Evolutionary conservation across 768 basidiomycete genomes (phyloP).

Genomic region (Russula compacta): DNA sequence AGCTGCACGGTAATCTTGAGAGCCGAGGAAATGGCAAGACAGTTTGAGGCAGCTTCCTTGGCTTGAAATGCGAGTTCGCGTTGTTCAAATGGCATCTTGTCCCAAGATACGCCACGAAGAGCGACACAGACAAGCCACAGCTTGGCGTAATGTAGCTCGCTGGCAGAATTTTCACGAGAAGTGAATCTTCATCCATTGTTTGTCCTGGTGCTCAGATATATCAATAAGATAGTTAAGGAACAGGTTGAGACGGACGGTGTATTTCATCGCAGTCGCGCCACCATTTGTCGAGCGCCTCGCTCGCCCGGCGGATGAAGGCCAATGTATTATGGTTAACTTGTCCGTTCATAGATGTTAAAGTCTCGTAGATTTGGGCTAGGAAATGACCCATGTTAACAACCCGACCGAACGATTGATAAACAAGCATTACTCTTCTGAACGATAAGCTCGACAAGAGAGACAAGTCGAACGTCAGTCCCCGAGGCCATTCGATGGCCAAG

Average conservation of each 20-base stretch:
- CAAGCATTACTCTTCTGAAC: slow-evolving; percentile 70
- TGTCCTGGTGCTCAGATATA: slow-evolving; percentile 38
- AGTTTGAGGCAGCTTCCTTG: slow-evolving; percentile 84
- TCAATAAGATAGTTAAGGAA: neutral
- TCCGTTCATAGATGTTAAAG: slow-evolving; percentile 75
- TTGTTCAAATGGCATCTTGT: slow-evolving; percentile 93
- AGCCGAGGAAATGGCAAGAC: slow-evolving; percentile 79
- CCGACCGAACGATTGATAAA: neutral
- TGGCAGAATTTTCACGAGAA: slow-evolving; percentile 83
- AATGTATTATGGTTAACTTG: slow-evolving; percentile 80
- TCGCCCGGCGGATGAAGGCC: slow-evolving; percentile 80
- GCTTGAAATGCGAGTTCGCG: slow-evolving; percentile 92
- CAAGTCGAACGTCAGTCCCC: slow-evolving; percentile 79
- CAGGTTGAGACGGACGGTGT: slow-evolving; percentile 46
- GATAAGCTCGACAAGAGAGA: slow-evolving; percentile 84
- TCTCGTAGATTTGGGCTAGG: slow-evolving; percentile 88
- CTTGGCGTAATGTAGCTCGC: slow-evolving; percentile 88
- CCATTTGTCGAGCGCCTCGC: slow-evolving; percentile 83
- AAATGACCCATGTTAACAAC: neutral
- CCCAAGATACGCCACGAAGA: slow-evolving; percentile 86
- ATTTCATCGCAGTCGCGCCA: slow-evolving; percentile 82
- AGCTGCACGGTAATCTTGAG: slow-evolving; percentile 75
- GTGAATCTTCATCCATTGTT: slow-evolving; percentile 75
- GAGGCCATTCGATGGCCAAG: slow-evolving; percentile 81
- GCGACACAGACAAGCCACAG: slow-evolving; percentile 93